Conservation (phyloP, 345 rosid genomes). For the Geranium brycei region DNA sequence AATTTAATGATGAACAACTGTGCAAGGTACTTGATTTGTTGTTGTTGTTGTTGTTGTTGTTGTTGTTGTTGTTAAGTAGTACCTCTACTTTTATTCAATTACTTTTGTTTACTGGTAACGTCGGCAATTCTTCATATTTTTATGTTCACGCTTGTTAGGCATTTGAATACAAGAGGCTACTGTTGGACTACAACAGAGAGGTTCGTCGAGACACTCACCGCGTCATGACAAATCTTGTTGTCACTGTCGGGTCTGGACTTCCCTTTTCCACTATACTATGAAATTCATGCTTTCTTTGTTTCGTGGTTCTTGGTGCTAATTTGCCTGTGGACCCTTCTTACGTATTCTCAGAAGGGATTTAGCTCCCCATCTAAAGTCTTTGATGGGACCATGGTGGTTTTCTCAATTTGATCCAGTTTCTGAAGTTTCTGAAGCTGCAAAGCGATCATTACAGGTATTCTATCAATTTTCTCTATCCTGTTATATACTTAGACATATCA, state of each 20-base stretch:
- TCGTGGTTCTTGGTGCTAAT: neutral
- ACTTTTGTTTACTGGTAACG: too few species aligned
- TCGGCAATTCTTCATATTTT: slow-evolving; percentile 1
- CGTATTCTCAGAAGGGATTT: slow-evolving; percentile 63
- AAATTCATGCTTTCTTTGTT: neutral
- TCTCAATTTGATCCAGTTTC: slow-evolving; percentile 78
- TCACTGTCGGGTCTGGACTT: slow-evolving; percentile 54
- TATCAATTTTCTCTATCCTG: slow-evolving; percentile 2
- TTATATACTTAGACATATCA: too few species aligned
- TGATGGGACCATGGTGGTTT: slow-evolving; percentile 99
- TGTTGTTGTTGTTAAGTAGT: too few species aligned
- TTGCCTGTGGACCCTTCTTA: slow-evolving; percentile 8
- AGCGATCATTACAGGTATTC: slow-evolving; percentile 73
- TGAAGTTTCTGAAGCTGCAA: slow-evolving; percentile 86
- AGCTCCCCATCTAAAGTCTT: slow-evolving; percentile 71
- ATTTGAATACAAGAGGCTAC: slow-evolving; percentile 77
- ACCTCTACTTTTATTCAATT: too few species aligned
- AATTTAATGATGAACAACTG: too few species aligned
- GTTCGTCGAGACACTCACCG: slow-evolving; percentile 91
- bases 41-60: too few species aligned
- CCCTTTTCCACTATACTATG: neutral
- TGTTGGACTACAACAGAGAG: slow-evolving; percentile 84
- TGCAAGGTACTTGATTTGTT: too few species aligned
- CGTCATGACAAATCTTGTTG: slow-evolving; percentile 64
- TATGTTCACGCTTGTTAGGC: slow-evolving; percentile 29